phyloP scores from a whole-genome alignment of 2,329 filamentous ascomycete species.

The Colletotrichum abscissum region DNA sequence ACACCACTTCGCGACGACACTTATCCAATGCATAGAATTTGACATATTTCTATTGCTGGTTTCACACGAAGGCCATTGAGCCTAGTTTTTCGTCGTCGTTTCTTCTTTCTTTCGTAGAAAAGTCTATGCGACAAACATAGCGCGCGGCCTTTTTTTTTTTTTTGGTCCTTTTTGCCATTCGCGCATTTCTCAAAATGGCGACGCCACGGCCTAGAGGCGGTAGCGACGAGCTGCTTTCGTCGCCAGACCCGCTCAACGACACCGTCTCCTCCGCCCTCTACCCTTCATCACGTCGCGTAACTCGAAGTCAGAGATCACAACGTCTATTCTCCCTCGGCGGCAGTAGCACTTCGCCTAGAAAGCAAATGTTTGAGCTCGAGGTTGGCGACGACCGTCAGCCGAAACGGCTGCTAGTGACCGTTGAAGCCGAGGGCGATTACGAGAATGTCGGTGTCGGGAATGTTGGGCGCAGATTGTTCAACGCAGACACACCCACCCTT shows the following conservation, averaged over 20 bases:
- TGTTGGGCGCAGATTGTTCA: conserved; percentile 54
- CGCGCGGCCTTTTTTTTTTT: conserved; percentile 6
- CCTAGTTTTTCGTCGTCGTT: not conserved
- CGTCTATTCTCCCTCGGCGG: conserved; percentile 49
- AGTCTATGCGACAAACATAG: conserved; percentile 16
- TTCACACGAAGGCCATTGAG: conserved; percentile 15
- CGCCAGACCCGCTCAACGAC: conserved; percentile 62
- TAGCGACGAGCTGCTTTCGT: conserved; percentile 58
- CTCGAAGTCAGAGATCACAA: conserved; percentile 55
- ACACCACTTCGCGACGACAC: conserved; percentile 26
- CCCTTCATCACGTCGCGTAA: conserved; percentile 48
- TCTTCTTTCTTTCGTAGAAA: conserved; percentile 14
- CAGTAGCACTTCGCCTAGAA: conserved; percentile 58
- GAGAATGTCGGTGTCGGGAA: conserved; percentile 34
- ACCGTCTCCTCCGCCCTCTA: conserved; percentile 45
- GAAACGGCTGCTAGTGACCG: conserved; percentile 65
- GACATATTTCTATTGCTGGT: conserved; percentile 14
- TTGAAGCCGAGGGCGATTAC: conserved; percentile 57
- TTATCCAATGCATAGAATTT: conserved; percentile 27
- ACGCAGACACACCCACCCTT: conserved; percentile 54
- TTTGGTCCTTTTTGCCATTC: not conserved
- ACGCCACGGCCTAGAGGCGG: conserved; percentile 40
- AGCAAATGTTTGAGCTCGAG: conserved; percentile 68
- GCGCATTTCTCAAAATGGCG: conserved; percentile 43
- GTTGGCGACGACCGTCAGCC: conserved; percentile 62